Evolutionary conservation across 768 basidiomycete genomes (phyloP).

Genomic region (Mycena indigotica): DNA sequence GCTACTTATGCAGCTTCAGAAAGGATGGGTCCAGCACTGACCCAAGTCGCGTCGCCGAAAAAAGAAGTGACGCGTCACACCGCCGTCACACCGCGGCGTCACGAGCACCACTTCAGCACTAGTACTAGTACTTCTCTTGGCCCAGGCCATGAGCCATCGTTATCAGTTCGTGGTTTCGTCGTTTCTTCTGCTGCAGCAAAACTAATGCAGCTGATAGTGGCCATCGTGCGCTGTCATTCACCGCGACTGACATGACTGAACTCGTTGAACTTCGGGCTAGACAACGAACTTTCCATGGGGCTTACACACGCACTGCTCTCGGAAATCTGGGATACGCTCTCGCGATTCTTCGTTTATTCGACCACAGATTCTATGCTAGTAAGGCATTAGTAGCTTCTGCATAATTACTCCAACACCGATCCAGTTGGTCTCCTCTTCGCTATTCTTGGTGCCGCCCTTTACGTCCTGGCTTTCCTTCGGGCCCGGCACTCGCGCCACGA

Average conservation of each 20-base stretch:
- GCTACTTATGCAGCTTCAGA: no score
- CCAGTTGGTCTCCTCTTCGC: constrained; percentile 65
- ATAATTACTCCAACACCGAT: background rate
- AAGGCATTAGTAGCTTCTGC: constrained; percentile 27
- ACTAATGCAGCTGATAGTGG: constrained; percentile 34
- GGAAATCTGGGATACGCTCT: constrained; percentile 74
- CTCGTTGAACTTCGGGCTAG: constrained; percentile 78
- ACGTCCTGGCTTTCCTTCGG: constrained; percentile 59
- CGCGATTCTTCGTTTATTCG: constrained; percentile 79
- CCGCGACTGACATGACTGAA: constrained; percentile 55
- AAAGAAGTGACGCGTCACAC: background rate
- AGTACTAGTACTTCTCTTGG: no score
- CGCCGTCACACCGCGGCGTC: background rate
- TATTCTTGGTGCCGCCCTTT: constrained; percentile 61
- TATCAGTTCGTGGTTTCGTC: constrained; percentile 8
- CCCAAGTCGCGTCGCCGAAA: background rate
- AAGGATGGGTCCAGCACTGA: no score
- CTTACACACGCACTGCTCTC: constrained; percentile 76
- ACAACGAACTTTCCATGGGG: constrained; percentile 81
- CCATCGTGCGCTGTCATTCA: constrained; percentile 53
- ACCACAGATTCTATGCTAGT: constrained; percentile 73
- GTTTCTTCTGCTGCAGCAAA: background rate
- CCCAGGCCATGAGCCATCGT: constrained; percentile 16
- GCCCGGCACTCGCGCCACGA: constrained; percentile 71
- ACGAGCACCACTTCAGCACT: no score